A percentile compares a stretch with the other conserved stretches of the same genome.
phyloP scores from a whole-genome alignment of 768 basidiomycete species.

The Dictyophora rubrovolvata region DNA sequence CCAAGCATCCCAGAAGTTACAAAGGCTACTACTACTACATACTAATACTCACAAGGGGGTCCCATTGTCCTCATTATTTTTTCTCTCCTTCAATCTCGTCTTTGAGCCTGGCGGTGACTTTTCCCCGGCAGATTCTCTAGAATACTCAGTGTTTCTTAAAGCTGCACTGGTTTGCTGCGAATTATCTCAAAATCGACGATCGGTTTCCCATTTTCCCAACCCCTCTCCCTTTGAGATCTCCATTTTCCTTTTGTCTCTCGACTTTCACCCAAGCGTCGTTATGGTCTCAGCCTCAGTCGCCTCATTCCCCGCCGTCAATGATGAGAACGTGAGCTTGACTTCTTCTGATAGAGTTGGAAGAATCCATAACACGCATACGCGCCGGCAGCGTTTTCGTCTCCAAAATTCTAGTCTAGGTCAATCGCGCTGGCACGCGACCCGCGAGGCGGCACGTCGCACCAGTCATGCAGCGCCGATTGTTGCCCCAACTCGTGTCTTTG shows the following conservation, averaged over 20 bases:
- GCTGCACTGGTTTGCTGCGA: neutral
- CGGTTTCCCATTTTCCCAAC: neutral
- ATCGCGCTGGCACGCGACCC: conserved; percentile 2
- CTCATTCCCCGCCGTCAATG: neutral
- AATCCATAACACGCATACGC: conserved; percentile 5
- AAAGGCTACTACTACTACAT: neutral
- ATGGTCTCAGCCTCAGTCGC: neutral
- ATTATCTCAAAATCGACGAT: neutral
- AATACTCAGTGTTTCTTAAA: neutral
- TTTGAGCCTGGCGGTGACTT: neutral
- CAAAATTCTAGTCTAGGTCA: neutral
- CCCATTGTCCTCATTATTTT: neutral
- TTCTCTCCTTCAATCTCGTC: neutral
- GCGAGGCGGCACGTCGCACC: conserved; percentile 2
- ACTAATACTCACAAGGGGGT: neutral
- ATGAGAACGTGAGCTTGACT: conserved; percentile 8
- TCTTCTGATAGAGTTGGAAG: neutral
- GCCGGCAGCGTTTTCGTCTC: conserved; percentile 4
- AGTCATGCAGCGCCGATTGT: neutral
- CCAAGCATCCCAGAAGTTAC: neutral
- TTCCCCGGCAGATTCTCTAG: neutral
- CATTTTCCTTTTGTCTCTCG: neutral
- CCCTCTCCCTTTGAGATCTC: neutral
- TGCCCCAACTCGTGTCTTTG: neutral
- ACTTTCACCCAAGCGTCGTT: neutral